Evolutionary conservation across 2,329 filamentous ascomycete species (phyloP).

Genomic region (Exophiala alcalophila): DNA sequence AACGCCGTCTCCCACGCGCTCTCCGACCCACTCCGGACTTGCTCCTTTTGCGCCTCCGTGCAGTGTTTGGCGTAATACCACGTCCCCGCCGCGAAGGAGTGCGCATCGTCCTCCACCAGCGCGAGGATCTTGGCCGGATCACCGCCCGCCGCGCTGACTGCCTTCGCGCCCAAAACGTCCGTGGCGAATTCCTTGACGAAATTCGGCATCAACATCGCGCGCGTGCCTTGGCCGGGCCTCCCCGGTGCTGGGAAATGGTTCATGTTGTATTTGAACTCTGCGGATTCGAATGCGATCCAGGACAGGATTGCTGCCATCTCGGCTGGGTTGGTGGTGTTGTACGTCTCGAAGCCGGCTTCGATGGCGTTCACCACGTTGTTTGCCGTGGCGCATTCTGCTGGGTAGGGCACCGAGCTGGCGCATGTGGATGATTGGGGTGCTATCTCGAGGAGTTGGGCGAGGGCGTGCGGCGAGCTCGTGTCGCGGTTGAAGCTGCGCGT

Average conservation of each 20-base stretch:
- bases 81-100: constrained; percentile 57
- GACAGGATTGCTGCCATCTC: constrained; percentile 69
- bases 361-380: constrained; percentile 42
- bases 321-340: constrained; percentile 53
- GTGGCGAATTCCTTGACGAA: constrained; percentile 57
- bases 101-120: constrained; percentile 50
- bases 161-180: constrained; percentile 45
- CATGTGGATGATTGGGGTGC: constrained; percentile 24
- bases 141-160: constrained; percentile 34
- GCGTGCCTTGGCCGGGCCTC: constrained; percentile 66
- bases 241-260: constrained; percentile 55
- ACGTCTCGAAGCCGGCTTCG: constrained; percentile 54
- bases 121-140: constrained; percentile 47
- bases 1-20: constrained; percentile 52
- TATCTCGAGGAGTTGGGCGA: constrained; percentile 23
- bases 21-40: constrained; percentile 47
- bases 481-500: too few species aligned
- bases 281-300: constrained; percentile 70
- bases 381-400: constrained; percentile 23
- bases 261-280: constrained; percentile 66
- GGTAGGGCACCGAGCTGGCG: constrained; percentile 10
- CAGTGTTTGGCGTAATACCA: constrained; percentile 63
- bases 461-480: constrained; percentile 3
- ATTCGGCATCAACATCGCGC: constrained; percentile 61
- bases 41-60: constrained; percentile 40